Base-by-base conservation (phyloP, 108 stramenopile species). In the Cyclotella baltica region DNA sequence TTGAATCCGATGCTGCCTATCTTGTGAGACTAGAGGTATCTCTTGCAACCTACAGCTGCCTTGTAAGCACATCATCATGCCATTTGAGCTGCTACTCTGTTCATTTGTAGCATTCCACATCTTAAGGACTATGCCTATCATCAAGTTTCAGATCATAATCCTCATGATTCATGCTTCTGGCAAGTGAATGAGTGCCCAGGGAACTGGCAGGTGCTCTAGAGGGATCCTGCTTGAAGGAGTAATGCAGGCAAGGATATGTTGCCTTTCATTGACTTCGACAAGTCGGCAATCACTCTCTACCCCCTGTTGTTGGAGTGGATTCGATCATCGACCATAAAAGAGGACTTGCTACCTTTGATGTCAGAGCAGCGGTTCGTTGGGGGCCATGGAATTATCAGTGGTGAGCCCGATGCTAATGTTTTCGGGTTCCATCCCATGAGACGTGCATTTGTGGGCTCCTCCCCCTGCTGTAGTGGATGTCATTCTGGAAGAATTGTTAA, bases 111-210 rank as follows among this genome's bases (percentile, higher is more conserved):
- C n/a, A n/a, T n/a, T n/a, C n/a, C n/a, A n/a, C n/a, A n/a, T n/a
- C n/a, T n/a, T n/a, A n/a, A n/a, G n/a, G n/a, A n/a, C n/a, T n/a
- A n/a, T 58, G 15, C 11, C 52, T 5, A 46, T 47, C 8, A 2
- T 75, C 37, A n/a, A 67, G 22, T 33, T 0, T 4, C 31, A n/a
- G 6, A 8, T 67, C 0, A 43, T 20, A 1, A 27, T 67, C 15
- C 66, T 67, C n/a, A 25, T 78, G 9, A 36, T 73, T 4, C 83
- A 83, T 68, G 56, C 68, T 43, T 6, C 73, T 4, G 80, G 80
- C 31, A 75, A 31, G 18, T 22, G 73, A 16, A 81, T 81, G 80
- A 75, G 61, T 35, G 56, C 59, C 35, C 52, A 66, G 34, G 78
- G 78, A 4, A 67, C 56, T 10, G 78, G 73, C 47, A 72, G 78